phyloP scores from a whole-genome alignment of 805 yeast genomes.

The Candida pseudoglaebosa region DNA sequence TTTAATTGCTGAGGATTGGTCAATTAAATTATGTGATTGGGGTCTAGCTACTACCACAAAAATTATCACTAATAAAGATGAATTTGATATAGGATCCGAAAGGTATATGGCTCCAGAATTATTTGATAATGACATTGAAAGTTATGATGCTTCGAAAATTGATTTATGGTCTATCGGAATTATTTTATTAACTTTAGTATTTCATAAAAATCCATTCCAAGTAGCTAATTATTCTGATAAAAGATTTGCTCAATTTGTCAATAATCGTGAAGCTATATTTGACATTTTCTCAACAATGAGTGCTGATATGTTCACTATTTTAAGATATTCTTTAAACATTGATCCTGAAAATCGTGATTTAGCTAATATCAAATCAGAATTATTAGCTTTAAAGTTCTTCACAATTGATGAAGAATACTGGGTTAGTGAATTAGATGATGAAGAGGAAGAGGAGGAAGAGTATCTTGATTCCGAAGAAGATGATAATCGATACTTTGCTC shows the following conservation, averaged over 20 bases:
- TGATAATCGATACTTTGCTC: slow-evolving; percentile 13
- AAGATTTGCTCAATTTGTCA: slow-evolving; percentile 78
- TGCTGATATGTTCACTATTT: slow-evolving; percentile 78
- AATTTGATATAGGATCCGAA: slow-evolving; percentile 83
- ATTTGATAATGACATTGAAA: slow-evolving; percentile 55
- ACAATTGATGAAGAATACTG: slow-evolving; percentile 72
- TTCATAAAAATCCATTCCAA: slow-evolving; percentile 82
- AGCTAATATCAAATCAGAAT: slow-evolving; percentile 53
- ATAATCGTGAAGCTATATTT: slow-evolving; percentile 82
- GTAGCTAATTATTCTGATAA: slow-evolving; percentile 79
- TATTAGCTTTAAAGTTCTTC: slow-evolving; percentile 58
- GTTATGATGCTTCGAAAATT: slow-evolving; percentile 74
- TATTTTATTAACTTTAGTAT: slow-evolving; percentile 76
- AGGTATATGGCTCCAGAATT: slow-evolving; percentile 95
- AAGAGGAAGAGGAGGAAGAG: slow-evolving; percentile 22
- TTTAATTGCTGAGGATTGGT: slow-evolving; percentile 52
- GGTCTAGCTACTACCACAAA: slow-evolving; percentile 53
- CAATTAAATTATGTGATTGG: slow-evolving; percentile 55
- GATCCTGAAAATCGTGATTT: slow-evolving; percentile 85
- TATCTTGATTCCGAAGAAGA: slow-evolving; percentile 20
- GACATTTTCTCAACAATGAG: slow-evolving; percentile 91
- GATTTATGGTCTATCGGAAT: slow-evolving; percentile 91
- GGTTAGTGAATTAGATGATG: slow-evolving; percentile 50
- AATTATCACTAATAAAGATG: slow-evolving; percentile 50
- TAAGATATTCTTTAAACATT: slow-evolving; percentile 71